Percentiles rank a stretch among this genome's conserved stretches.
Evolutionary conservation across 441 rosid species (phyloP).

Genomic region (Kokia cookei): DNA sequence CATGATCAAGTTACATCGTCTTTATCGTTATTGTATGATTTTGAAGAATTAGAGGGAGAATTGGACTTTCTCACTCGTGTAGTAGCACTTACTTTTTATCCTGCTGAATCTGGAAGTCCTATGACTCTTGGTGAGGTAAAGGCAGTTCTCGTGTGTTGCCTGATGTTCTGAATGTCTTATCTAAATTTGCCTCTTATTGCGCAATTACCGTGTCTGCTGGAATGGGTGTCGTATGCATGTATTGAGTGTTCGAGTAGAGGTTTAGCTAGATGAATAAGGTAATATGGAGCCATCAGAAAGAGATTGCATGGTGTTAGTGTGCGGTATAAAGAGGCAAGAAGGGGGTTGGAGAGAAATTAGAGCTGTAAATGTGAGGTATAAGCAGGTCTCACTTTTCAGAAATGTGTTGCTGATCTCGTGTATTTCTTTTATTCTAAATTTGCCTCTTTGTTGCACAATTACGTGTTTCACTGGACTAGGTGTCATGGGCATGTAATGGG

Average conservation of each 20-base stretch:
- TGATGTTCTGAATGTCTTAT: conserved; percentile 10
- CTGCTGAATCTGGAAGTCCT: conserved; percentile 73
- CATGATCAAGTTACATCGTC: conserved; percentile 65
- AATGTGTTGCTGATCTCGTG: conserved; percentile 5
- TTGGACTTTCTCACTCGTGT: conserved; percentile 92
- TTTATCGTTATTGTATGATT: conserved; percentile 74
- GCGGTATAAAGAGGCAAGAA: not conserved
- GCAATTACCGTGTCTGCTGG: not conserved
- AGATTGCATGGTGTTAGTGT: not conserved
- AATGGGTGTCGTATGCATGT: not conserved
- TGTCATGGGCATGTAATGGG: not conserved
- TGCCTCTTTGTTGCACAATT: not conserved
- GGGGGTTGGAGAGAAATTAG: not conserved
- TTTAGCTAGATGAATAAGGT: not conserved
- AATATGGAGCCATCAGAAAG: not conserved
- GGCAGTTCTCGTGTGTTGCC: conserved; percentile 9
- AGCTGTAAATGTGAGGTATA: conserved; percentile 53
- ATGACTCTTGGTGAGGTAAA: conserved; percentile 96
- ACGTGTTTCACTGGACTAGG: not conserved
- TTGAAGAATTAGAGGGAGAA: conserved; percentile 95
- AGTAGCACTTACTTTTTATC: conserved; percentile 89
- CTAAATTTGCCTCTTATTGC: not conserved
- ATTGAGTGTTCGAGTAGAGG: not conserved
- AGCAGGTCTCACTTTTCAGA: conserved; percentile 5
- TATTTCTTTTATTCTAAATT: conserved; percentile 2